Conservation (phyloP, 306 rosid species). For the apple (Malus domestica) region ASM211411v1 NC_041799.1:33140501-33141000, state of each 20-base stretch:
- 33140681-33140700: neutral
- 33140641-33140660: neutral
- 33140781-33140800: neutral
- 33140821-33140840: neutral
- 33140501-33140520: too few species aligned
- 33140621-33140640: neutral
- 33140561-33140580: too few species aligned
- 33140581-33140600: neutral
- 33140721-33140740: neutral
- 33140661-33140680: neutral
- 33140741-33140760: neutral
- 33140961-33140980: too few species aligned
- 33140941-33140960: rapidly evolving
- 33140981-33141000: rapidly evolving
- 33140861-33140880: too few species aligned
- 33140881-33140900: too few species aligned
- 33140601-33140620: neutral
- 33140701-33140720: neutral
- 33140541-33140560: too few species aligned
- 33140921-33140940: rapidly evolving
- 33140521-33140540: too few species aligned
- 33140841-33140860: too few species aligned
- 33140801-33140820: neutral
- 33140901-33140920: too few species aligned
- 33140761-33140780: neutral